Conservation (phyloP, 805 yeast genomes). For the Suhomyces canberraensis region DNA sequence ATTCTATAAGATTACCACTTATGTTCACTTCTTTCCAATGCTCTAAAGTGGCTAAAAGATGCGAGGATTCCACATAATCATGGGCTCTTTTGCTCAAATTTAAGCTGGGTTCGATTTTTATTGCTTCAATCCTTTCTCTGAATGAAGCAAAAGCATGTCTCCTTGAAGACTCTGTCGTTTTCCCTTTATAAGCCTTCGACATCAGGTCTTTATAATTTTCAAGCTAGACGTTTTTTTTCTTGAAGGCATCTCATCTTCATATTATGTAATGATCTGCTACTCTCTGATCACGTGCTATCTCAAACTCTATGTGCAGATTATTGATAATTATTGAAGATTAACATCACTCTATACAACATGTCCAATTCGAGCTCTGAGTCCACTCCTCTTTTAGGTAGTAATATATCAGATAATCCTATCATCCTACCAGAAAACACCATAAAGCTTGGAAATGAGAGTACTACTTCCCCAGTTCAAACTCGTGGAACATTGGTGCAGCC, state of each 20-base stretch:
- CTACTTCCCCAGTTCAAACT: conserved; percentile 2
- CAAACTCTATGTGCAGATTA: too few species aligned
- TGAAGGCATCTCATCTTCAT: conserved; percentile 11
- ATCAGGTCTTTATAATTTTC: conserved; percentile 3
- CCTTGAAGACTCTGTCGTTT: conserved; percentile 54
- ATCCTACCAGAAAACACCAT: conserved; percentile 5
- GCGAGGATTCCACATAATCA: conserved; percentile 72
- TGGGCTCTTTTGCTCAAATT: conserved; percentile 56
- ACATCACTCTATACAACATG: too few species aligned
- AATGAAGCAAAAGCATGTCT: conserved; percentile 69
- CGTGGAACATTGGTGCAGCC: conserved; percentile 4
- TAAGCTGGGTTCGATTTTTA: conserved; percentile 73
- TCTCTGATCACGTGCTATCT: too few species aligned
- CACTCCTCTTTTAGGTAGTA: conserved; percentile 2
- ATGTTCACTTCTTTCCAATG: conserved; percentile 88
- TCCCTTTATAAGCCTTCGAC: conserved; percentile 15
- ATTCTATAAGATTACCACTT: conserved; percentile 65
- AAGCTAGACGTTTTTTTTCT: conserved; percentile 1
- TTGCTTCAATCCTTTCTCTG: conserved; percentile 76
- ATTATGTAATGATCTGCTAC: conserved; percentile 2
- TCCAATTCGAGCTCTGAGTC: conserved; percentile 1
- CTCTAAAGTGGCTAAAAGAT: conserved; percentile 71
- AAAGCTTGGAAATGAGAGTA: background rate
- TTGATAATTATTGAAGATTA: too few species aligned
- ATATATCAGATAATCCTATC: conserved; percentile 10